phyloP scores from a whole-genome alignment of 352 stramenopile genomes.

The Thalassiosira mediterranea region DNA sequence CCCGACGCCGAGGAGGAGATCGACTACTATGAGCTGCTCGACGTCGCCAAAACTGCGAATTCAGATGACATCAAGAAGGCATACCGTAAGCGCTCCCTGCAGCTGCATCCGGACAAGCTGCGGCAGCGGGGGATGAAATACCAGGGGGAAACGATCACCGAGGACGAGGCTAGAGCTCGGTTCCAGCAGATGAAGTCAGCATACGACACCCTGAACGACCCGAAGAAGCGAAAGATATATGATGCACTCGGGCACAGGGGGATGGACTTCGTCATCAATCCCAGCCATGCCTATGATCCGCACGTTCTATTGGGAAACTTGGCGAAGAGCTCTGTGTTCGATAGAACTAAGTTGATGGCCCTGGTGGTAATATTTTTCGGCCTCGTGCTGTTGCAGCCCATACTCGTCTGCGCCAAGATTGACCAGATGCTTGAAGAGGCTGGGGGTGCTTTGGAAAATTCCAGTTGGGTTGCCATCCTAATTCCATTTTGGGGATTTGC shows the following conservation, averaged over 20 bases:
- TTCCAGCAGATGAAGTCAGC: conserved; percentile 82
- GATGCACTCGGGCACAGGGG: conserved; percentile 50
- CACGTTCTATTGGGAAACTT: conserved; percentile 61
- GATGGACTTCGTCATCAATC: conserved; percentile 59
- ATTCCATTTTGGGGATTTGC: conserved; percentile 69
- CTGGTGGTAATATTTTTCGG: conserved; percentile 59
- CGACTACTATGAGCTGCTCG: conserved; percentile 78
- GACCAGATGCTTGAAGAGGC: conserved; percentile 64
- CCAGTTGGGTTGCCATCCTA: conserved; percentile 62
- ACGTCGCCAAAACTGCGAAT: conserved; percentile 51
- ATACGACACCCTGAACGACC: conserved; percentile 66
- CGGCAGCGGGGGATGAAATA: conserved; percentile 70
- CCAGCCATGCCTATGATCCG: conserved; percentile 41
- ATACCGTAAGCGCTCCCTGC: conserved; percentile 76
- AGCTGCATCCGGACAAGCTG: conserved; percentile 83
- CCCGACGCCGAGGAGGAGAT: conserved; percentile 73
- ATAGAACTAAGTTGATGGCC: conserved; percentile 55
- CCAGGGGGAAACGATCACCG: conserved; percentile 37
- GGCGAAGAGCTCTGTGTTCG: conserved; percentile 42
- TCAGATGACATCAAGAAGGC: conserved; percentile 77
- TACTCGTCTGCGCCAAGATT: conserved; percentile 73
- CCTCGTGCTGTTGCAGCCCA: conserved; percentile 70
- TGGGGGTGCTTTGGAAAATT: conserved; percentile 55
- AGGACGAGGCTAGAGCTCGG: conserved; percentile 56
- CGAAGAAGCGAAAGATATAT: conserved; percentile 62